Percentiles rank a stretch among this genome's conserved stretches.
These are phyloP conservation scores for Zymoseptoria pseudotritici DNA, from an alignment of 2,329 filamentous ascomycete genomes.

Conservation along the genomic window DNA sequence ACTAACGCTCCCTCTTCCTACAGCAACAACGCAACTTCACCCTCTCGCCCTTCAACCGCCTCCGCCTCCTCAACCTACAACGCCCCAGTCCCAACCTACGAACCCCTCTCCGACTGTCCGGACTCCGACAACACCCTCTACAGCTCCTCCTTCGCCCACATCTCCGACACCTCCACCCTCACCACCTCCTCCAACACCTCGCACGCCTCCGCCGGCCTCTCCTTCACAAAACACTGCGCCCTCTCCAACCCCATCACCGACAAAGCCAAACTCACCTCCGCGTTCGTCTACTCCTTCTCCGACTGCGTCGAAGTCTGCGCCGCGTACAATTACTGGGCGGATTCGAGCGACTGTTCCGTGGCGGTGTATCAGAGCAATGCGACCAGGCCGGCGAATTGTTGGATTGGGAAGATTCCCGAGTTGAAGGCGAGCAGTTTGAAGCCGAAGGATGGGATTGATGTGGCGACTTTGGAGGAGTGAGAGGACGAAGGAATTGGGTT, in stretches of 20 bases:
- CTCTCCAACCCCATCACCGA: constrained; percentile 22
- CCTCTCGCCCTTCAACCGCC: constrained; percentile 6
- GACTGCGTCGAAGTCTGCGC: constrained; percentile 33
- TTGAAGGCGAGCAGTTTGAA: constrained; percentile 10
- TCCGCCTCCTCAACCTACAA: constrained; percentile 20
- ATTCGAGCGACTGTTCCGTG: constrained; percentile 23
- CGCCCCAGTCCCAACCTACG: constrained; percentile 27
- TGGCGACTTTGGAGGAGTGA: constrained; percentile 17
- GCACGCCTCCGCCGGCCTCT: constrained; percentile 13
- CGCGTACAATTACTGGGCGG: constrained; percentile 22
- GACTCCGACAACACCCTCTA: constrained; percentile 26
- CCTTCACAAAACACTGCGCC: constrained; percentile 30
- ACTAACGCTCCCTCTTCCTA: constrained; percentile 3
- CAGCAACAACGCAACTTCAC: constrained; percentile 15
- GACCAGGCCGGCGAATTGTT: constrained; percentile 27
- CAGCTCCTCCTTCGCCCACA: constrained; percentile 20
- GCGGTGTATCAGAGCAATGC: constrained; percentile 25
- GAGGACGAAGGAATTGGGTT: neutral
- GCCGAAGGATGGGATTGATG: constrained; percentile 14
- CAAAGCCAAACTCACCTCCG: constrained; percentile 20
- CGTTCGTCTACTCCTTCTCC: constrained; percentile 30
- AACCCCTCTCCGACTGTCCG: constrained; percentile 26
- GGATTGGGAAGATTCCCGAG: constrained; percentile 21
- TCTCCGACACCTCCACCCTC: neutral
- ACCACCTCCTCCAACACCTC: neutral